Base-by-base conservation (phyloP, 2,329 filamentous ascomycete genomes). In the Aspergillus ibericus region DNA sequence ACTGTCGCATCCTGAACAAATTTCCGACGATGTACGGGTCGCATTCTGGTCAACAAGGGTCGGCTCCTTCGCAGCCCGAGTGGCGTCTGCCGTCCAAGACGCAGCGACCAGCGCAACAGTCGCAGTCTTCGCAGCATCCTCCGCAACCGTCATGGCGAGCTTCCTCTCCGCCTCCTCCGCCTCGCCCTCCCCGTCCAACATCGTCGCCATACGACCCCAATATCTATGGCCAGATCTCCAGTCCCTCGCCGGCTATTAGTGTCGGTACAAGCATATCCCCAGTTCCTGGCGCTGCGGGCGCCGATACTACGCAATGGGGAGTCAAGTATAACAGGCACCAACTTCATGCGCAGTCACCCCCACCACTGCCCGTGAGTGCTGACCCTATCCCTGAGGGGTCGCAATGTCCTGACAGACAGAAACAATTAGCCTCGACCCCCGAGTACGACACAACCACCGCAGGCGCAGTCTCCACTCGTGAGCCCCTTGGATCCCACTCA, bases 301-400 rank as follows among this genome's bases (percentile, higher is more conserved):
- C 67, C 20, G 73, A 78, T 62, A 75, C 75, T 13, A 69, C 73
- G 15, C 65, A 66, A 15, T 80, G 78, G 78, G 78, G 78, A 25
- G 77, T 79, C 47, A 72, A 73, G 54, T 80, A 77, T 60, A 78
- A 77, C 58, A 72, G 70, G 50, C 71, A 71, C 38, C 66, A 68
- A 50, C 55, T 63, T 56, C 65, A 63, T 55, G 63, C 61, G 9
- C 61, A 68, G 29, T 61, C 64, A 22, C 66, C 70, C 36, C 75
- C 73, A 20, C 72, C 75, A 25, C 65, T 78, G 20, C 76, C 76
- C 12, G 76, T 77, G 69, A 61, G 72, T 67, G 55, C 57, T 40
- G 15, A 20, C 44, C 53, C 9, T 35, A 38, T 20, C 55, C 38
- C 20, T 52, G 12, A 10, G 27, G 29, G 18, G 5, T 15, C 20